phyloP scores from a whole-genome alignment of 2,329 filamentous ascomycete species.

The Metarhizium anisopliae region DNA sequence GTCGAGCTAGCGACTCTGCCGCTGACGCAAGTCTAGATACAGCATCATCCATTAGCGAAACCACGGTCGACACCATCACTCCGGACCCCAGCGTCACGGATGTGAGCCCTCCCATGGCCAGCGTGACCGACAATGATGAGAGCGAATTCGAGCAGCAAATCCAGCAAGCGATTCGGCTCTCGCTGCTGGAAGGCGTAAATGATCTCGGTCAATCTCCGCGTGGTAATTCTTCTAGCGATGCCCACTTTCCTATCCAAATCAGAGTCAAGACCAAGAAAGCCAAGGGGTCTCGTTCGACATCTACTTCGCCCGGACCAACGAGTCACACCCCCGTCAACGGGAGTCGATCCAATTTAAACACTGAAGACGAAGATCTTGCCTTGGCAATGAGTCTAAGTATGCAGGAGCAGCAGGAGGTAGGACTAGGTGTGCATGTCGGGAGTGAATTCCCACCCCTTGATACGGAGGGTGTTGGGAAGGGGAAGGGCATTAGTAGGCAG shows the following conservation, averaged over 20 bases:
- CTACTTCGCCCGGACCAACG: conserved; percentile 23
- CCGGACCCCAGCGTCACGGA: conserved; percentile 45
- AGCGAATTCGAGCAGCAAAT: conserved; percentile 53
- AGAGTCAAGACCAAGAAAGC: conserved; percentile 36
- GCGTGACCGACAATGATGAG: conserved; percentile 18
- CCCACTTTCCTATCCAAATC: conserved; percentile 43
- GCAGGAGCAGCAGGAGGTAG: conserved; percentile 34
- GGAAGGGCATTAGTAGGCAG: conserved; percentile 24
- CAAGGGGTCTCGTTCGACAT: conserved; percentile 20
- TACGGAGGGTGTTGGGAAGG: conserved; percentile 34
- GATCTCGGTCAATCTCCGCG: conserved; percentile 36
- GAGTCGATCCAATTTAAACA: conserved; percentile 6
- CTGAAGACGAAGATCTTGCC: conserved; percentile 47
- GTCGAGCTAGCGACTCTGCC: conserved; percentile 42
- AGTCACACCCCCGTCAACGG: conserved; percentile 25
- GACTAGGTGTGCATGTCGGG: conserved; percentile 6
- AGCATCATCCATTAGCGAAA: conserved; percentile 31
- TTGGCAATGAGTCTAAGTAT: conserved; percentile 52
- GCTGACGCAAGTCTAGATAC: conserved; percentile 37
- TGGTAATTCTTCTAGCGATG: conserved; percentile 37
- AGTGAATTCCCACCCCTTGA: conserved; percentile 33
- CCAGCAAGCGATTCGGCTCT: conserved; percentile 54
- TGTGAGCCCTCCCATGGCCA: conserved; percentile 18
- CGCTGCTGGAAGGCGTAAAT: conserved; percentile 46
- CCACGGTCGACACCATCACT: conserved; percentile 39